These are phyloP conservation scores for Fistulifera solaris DNA, from an alignment of 108 stramenopile species.

Conservation along the genomic window DNA sequence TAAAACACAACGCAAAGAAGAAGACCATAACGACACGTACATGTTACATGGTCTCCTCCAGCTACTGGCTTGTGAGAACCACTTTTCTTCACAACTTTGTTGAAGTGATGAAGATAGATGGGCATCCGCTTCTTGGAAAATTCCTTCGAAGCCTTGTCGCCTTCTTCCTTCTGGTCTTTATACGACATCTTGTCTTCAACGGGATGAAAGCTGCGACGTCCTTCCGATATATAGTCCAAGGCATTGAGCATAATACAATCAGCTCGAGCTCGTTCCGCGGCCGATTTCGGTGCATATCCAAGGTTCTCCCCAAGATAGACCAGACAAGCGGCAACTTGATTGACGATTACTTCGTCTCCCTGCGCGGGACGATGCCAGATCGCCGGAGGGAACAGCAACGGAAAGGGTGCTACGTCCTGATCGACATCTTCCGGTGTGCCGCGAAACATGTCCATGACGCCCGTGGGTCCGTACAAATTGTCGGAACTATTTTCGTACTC, in stretches of 20 bases:
- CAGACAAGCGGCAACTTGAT: conserved; percentile 28
- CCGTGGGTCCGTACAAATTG: conserved; percentile 18
- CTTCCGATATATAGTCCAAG: conserved; percentile 23
- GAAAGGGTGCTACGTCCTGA: conserved; percentile 5
- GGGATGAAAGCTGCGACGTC: conserved; percentile 30
- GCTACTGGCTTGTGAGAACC: conserved; percentile 16
- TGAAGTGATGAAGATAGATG: conserved; percentile 20
- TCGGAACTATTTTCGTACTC: conserved; percentile 15
- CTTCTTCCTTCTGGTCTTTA: conserved; percentile 34
- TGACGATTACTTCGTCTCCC: conserved; percentile 17
- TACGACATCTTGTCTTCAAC: conserved; percentile 23
- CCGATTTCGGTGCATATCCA: conserved; percentile 21
- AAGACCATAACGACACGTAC: background rate
- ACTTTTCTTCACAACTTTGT: conserved; percentile 21
- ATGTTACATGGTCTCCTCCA: conserved; percentile 20
- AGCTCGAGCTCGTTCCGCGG: conserved; percentile 16
- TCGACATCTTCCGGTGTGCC: conserved; percentile 6
- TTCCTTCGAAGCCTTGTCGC: conserved; percentile 22
- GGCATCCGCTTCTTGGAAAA: conserved; percentile 18
- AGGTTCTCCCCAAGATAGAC: conserved; percentile 19
- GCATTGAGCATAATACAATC: conserved; percentile 19
- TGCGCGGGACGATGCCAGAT: conserved; percentile 25
- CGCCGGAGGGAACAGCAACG: conserved; percentile 22
- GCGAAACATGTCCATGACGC: conserved; percentile 23
- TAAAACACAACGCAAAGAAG: conserved; percentile 26